A percentile compares a stretch with the other conserved stretches of the same genome.
Conservation (phyloP, 352 stramenopile species). For the Globisporangium polare region DNA sequence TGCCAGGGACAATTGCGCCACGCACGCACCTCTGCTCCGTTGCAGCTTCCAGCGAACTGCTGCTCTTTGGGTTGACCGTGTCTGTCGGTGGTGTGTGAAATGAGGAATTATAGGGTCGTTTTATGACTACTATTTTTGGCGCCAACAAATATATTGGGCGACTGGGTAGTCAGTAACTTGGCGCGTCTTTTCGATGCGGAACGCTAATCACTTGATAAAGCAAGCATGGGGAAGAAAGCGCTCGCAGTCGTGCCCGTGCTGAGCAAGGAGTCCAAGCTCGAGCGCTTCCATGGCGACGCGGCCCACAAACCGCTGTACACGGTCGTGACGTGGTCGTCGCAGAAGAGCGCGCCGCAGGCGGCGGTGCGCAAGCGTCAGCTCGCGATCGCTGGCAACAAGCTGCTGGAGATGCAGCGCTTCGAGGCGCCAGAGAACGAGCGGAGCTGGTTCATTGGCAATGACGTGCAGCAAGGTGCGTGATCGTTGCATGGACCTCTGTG, state of each 20-base stretch:
- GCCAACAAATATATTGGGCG: background rate
- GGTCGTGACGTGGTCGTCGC: conserved; percentile 46
- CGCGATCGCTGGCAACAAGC: conserved; percentile 30
- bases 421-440: conserved; percentile 38
- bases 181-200: background rate
- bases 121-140: conserved; percentile 14
- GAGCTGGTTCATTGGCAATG: conserved; percentile 79
- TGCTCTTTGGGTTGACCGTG: background rate
- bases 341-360: background rate
- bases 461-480: conserved; percentile 47
- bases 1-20: background rate
- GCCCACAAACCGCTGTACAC: conserved; percentile 43
- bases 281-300: conserved; percentile 68
- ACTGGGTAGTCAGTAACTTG: background rate
- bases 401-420: conserved; percentile 68
- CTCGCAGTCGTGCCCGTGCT: conserved; percentile 49
- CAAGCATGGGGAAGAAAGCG: conserved; percentile 26
- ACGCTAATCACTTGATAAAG: background rate
- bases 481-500: background rate
- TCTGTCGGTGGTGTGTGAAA: conserved; percentile 1
- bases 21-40: background rate
- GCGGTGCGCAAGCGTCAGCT: conserved; percentile 45
- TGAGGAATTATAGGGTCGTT: conserved; percentile 2
- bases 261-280: conserved; percentile 31
- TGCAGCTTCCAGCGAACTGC: background rate